Evolutionary conservation across 2,329 filamentous ascomycete genomes (phyloP).

Genomic region (Colletotrichum spinosum): DNA sequence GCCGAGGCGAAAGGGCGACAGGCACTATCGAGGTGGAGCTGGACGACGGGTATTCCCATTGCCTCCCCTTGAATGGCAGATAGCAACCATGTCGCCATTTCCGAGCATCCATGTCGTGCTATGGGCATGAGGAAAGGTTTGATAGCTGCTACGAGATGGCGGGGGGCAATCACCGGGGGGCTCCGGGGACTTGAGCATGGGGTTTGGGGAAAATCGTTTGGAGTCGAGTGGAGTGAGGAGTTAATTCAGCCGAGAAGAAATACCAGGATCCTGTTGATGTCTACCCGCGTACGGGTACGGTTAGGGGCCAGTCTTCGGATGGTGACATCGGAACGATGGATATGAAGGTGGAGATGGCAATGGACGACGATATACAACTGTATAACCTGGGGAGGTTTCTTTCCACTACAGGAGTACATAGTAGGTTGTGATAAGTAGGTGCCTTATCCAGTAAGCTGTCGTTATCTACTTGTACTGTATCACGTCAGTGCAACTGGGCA

Average conservation of each 20-base stretch:
- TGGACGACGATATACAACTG: too few species aligned
- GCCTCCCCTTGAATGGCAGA: conserved; percentile 1
- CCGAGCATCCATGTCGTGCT: conserved; percentile 1
- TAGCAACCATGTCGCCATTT: conserved; percentile 26
- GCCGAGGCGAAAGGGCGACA: conserved; percentile 10
- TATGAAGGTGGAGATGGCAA: too few species aligned
- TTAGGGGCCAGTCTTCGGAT: too few species aligned
- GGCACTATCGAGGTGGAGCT: not conserved
- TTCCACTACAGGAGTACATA: too few species aligned
- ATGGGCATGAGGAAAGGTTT: not conserved
- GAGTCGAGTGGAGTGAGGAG: too few species aligned
- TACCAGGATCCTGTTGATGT: too few species aligned
- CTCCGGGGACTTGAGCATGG: not conserved
- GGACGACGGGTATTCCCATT: conserved; percentile 26
- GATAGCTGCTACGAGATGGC: not conserved
- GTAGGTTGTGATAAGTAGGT: too few species aligned
- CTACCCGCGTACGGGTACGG: too few species aligned
- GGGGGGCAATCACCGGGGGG: not conserved
- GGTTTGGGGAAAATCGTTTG: too few species aligned
- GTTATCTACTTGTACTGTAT: not conserved
- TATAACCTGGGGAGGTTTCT: too few species aligned
- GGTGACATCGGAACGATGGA: too few species aligned
- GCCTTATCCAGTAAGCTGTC: not conserved
- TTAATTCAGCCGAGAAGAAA: too few species aligned
- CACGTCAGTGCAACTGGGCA: not conserved